These are phyloP conservation scores for Priceomyces haplophilus DNA, from an alignment of 805 yeast genomes.

Conservation along the genomic window DNA sequence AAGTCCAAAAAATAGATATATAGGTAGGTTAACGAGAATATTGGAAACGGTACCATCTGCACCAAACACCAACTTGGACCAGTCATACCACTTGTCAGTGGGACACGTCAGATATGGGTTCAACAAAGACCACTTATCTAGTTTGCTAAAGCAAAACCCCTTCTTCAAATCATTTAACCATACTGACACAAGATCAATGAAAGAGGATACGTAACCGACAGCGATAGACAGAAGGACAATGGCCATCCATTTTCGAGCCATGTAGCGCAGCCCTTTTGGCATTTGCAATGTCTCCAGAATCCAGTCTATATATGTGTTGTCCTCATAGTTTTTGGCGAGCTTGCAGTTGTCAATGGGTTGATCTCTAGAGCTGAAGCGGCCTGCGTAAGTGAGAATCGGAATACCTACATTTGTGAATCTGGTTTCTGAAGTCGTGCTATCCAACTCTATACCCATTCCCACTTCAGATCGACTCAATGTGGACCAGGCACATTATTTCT, in stretches of 20 bases:
- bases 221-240: conserved; percentile 43
- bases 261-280: conserved; percentile 12
- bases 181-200: conserved; percentile 48
- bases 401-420: background rate
- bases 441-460: background rate
- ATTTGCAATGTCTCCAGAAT: conserved; percentile 36
- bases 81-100: conserved; percentile 35
- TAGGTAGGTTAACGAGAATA: conserved; percentile 32
- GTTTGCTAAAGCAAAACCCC: conserved; percentile 46
- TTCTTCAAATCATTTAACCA: conserved; percentile 51
- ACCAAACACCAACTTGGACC: conserved; percentile 30
- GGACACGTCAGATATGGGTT: conserved; percentile 45
- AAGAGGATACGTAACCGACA: conserved; percentile 48
- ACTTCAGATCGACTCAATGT: background rate
- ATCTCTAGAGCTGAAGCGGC: background rate
- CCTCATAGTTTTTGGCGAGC: conserved; percentile 25
- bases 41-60: conserved; percentile 17
- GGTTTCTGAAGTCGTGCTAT: background rate
- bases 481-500: background rate
- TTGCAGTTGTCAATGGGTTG: background rate
- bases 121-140: conserved; percentile 39
- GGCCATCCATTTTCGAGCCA: conserved; percentile 45
- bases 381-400: background rate
- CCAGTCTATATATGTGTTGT: conserved; percentile 53
- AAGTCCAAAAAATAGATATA: conserved; percentile 29